A percentile compares a stretch with the other conserved stretches of the same genome.
These are phyloP conservation scores for Lupinus albus DNA, from an alignment of 306 rosid genomes.

Conservation along the genomic window DNA sequence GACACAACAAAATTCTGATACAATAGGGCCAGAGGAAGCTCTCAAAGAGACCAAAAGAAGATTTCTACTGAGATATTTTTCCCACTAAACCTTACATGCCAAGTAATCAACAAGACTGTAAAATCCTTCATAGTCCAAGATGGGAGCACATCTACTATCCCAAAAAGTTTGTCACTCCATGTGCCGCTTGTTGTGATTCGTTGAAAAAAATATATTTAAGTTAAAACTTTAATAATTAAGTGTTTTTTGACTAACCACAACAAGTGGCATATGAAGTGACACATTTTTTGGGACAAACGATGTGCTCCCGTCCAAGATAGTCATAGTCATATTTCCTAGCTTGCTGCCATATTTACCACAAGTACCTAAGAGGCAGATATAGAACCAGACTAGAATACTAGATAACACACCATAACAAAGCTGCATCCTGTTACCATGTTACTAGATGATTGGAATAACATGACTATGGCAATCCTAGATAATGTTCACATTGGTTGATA, in stretches of 20 bases:
- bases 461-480: background rate
- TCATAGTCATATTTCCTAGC: background rate
- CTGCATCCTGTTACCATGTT: background rate
- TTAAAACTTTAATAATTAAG: no score
- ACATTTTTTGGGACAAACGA: no score
- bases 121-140: slow-evolving; percentile 1
- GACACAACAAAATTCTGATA: background rate
- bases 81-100: background rate
- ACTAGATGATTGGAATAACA: background rate
- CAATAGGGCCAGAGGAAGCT: background rate
- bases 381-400: background rate
- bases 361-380: background rate
- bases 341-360: slow-evolving; percentile 3
- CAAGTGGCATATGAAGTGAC: no score
- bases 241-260: no score
- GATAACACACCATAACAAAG: background rate
- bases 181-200: no score
- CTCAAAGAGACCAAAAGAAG: no score
- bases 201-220: no score
- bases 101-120: background rate
- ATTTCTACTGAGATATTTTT: no score
- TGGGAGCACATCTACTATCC: no score
- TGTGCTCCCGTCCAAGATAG: no score
- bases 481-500: background rate
- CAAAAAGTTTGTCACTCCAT: no score